Conservation (phyloP, 1,284 basidiomycete genomes). For the Mycosarcoma maydis region DNA sequence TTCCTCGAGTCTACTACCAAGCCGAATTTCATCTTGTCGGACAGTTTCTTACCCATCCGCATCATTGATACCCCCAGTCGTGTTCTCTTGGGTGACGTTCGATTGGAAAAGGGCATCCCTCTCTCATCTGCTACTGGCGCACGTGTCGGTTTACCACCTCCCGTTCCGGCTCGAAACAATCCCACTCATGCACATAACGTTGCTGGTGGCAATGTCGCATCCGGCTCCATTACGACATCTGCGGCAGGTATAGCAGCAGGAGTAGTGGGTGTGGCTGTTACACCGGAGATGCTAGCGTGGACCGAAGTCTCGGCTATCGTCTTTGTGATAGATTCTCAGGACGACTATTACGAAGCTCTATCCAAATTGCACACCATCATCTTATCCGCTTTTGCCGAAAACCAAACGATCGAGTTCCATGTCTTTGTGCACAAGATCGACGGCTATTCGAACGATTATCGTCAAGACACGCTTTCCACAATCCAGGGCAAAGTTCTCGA, state of each 20-base stretch:
- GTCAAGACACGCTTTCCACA: slow-evolving; percentile 70
- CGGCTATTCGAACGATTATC: slow-evolving; percentile 88
- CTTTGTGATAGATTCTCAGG: slow-evolving; percentile 95
- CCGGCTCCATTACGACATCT: neutral
- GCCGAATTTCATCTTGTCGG: slow-evolving; percentile 65
- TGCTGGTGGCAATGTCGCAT: neutral
- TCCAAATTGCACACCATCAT: slow-evolving; percentile 72
- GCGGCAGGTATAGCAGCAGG: slow-evolving; percentile 2
- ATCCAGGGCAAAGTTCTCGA: slow-evolving; percentile 62
- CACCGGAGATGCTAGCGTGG: slow-evolving; percentile 46
- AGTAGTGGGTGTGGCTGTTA: neutral
- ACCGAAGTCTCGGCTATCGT: slow-evolving; percentile 71
- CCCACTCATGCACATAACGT: slow-evolving; percentile 5
- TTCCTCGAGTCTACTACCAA: slow-evolving; percentile 76
- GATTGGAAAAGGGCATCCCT: slow-evolving; percentile 41
- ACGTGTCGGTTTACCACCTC: slow-evolving; percentile 29
- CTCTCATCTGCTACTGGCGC: slow-evolving; percentile 13
- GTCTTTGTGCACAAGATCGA: slow-evolving; percentile 98
- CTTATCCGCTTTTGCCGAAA: slow-evolving; percentile 72
- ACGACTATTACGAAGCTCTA: slow-evolving; percentile 75
- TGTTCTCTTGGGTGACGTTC: slow-evolving; percentile 70
- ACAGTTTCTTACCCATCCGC: slow-evolving; percentile 89
- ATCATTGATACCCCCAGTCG: slow-evolving; percentile 92
- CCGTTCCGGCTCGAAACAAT: slow-evolving; percentile 28
- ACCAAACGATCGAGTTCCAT: slow-evolving; percentile 83